Evolutionary conservation across 805 yeast species (phyloP).

Genomic region (Hanseniaspora nectarophila): DNA sequence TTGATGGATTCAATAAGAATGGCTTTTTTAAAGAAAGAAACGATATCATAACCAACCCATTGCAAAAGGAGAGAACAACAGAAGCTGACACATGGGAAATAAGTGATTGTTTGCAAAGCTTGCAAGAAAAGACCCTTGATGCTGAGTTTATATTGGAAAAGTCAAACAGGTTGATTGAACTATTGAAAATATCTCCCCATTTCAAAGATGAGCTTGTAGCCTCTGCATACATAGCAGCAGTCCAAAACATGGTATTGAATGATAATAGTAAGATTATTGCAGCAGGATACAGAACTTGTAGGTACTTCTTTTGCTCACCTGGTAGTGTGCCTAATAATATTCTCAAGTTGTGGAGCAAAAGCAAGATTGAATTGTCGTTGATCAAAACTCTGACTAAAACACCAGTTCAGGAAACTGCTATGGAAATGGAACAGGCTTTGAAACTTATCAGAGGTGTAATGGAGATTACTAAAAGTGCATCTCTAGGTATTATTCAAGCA

Average conservation of each 20-base stretch:
- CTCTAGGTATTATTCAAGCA: conserved; percentile 57
- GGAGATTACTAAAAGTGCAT: conserved; percentile 44
- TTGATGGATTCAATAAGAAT: conserved; percentile 18
- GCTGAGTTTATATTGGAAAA: conserved; percentile 32
- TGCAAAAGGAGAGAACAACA: background rate
- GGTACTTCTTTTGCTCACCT: conserved; percentile 46
- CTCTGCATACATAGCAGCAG: conserved; percentile 42
- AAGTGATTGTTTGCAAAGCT: conserved; percentile 27
- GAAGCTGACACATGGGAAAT: conserved; percentile 27
- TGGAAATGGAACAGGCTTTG: conserved; percentile 69
- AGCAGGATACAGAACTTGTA: conserved; percentile 61
- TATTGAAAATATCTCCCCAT: conserved; percentile 46
- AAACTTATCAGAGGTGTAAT: conserved; percentile 55
- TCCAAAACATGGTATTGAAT: conserved; percentile 51
- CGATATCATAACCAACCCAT: background rate
- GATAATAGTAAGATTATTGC: conserved; percentile 52
- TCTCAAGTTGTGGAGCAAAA: conserved; percentile 39
- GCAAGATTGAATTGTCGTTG: conserved; percentile 51
- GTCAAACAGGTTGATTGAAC: conserved; percentile 52
- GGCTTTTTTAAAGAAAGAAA: conserved; percentile 10
- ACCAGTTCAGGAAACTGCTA: conserved; percentile 32
- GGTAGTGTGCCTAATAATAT: conserved; percentile 31
- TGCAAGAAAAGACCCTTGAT: conserved; percentile 23
- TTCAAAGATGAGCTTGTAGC: conserved; percentile 54
- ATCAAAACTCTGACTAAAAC: conserved; percentile 49